These are phyloP conservation scores for Petunia hybrid DNA, from an alignment of 305 asterid genomes.

Conservation along the genomic window DNA sequence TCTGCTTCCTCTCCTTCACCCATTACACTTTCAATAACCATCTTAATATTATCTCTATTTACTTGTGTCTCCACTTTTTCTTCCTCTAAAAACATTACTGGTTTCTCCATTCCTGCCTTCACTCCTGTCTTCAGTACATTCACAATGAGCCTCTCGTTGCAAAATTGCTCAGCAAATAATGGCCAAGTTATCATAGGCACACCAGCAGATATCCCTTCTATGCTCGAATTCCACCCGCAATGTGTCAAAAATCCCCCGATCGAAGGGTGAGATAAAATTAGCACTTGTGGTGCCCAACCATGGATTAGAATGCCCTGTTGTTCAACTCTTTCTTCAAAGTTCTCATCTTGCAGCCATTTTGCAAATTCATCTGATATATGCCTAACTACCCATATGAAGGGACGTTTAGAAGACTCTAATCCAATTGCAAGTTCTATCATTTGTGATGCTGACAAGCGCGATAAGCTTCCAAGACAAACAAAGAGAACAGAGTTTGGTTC, in stretches of 20 bases:
- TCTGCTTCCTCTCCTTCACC: constrained; percentile 44
- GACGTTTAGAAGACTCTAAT: constrained; percentile 53
- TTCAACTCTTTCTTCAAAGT: constrained; percentile 45
- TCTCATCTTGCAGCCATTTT: constrained; percentile 48
- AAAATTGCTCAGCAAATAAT: constrained; percentile 56
- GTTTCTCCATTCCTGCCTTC: constrained; percentile 44
- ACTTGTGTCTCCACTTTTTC: constrained; percentile 43
- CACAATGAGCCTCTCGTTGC: constrained; percentile 51
- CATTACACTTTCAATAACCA: constrained; percentile 44
- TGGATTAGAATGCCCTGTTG: constrained; percentile 55
- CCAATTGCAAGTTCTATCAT: constrained; percentile 60
- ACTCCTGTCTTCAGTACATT: constrained; percentile 50
- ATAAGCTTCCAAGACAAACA: constrained; percentile 62
- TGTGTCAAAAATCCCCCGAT: constrained; percentile 60
- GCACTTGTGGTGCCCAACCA: constrained; percentile 68
- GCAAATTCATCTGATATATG: constrained; percentile 41
- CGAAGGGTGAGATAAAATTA: constrained; percentile 51
- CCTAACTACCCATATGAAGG: constrained; percentile 60
- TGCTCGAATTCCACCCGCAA: constrained; percentile 62
- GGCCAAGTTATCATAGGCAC: constrained; percentile 70
- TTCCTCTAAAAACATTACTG: constrained; percentile 42
- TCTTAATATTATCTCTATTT: constrained; percentile 43
- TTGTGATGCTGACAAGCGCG: constrained; percentile 47
- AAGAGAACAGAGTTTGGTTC: constrained; percentile 49
- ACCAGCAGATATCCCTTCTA: constrained; percentile 53